A percentile compares a stretch with the other conserved stretches of the same genome.
Evolutionary conservation across 2,329 filamentous ascomycete species (phyloP).

Genomic region (Ophiostoma ulmi): DNA sequence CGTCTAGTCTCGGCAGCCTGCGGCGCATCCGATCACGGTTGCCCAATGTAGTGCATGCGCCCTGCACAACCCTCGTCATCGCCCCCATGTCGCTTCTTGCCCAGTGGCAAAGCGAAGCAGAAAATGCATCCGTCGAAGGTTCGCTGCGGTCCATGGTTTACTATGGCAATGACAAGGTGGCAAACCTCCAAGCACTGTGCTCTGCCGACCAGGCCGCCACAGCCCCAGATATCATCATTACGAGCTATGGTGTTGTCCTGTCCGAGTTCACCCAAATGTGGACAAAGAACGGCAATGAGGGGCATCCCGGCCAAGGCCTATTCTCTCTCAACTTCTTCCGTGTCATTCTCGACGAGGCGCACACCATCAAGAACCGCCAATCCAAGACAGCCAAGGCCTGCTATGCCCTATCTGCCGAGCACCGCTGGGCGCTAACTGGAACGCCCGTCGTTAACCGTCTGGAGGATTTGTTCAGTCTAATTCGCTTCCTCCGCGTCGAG

Average conservation of each 20-base stretch:
- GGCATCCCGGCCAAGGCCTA: conserved; percentile 62
- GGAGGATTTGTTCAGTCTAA: conserved; percentile 89
- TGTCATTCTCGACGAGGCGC: conserved; percentile 90
- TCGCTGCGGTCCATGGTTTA: conserved; percentile 83
- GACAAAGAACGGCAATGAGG: conserved; percentile 35
- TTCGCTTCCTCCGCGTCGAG: conserved; percentile 87
- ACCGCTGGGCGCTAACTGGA: conserved; percentile 90
- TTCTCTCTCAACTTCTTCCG: conserved; percentile 95
- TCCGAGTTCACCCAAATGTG: conserved; percentile 80
- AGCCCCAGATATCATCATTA: conserved; percentile 87
- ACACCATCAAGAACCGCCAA: conserved; percentile 82
- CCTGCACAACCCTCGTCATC: conserved; percentile 88
- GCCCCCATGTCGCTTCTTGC: conserved; percentile 94
- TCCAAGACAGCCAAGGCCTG: conserved; percentile 95
- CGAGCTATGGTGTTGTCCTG: conserved; percentile 85
- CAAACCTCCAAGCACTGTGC: conserved; percentile 74
- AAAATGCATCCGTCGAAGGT: conserved; percentile 80
- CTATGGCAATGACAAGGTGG: conserved; percentile 80
- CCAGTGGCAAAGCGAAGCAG: conserved; percentile 94
- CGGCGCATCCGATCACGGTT: conserved; percentile 34
- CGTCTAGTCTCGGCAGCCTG: conserved; percentile 53
- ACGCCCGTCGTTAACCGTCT: conserved; percentile 95
- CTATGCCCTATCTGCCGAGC: conserved; percentile 77
- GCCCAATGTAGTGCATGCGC: conserved; percentile 59
- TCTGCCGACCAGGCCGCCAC: conserved; percentile 64